A percentile compares a stretch with the other conserved stretches of the same genome.
These are phyloP conservation scores for Neurospora pannonica DNA, from an alignment of 495 filamentous ascomycete genomes.

Conservation along the genomic window DNA sequence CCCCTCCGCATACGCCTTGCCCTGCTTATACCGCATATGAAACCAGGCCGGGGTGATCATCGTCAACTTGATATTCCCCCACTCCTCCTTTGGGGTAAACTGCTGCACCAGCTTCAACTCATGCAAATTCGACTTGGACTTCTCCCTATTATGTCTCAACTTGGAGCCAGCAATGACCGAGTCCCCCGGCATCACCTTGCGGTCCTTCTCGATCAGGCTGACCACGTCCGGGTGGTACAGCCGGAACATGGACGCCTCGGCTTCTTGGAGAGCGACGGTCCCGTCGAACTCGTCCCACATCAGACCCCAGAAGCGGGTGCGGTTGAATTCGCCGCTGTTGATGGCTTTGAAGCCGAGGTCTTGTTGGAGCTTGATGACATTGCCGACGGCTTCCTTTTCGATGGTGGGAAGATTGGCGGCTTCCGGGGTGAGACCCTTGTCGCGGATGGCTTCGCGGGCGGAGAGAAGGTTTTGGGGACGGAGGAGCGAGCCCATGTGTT, in stretches of 20 bases:
- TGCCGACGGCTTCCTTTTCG: constrained; percentile 58
- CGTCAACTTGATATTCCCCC: constrained; percentile 61
- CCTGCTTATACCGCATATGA: constrained; percentile 63
- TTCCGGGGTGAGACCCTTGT: constrained; percentile 47
- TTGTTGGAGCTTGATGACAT: constrained; percentile 55
- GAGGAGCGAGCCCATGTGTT: constrained; percentile 76
- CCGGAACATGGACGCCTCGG: constrained; percentile 61
- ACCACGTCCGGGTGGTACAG: constrained; percentile 72
- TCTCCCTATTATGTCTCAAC: constrained; percentile 56
- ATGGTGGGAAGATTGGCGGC: constrained; percentile 40
- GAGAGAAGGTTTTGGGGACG: constrained; percentile 60
- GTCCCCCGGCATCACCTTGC: constrained; percentile 64
- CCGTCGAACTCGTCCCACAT: constrained; percentile 72
- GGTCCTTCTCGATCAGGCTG: constrained; percentile 48
- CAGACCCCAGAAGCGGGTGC: constrained; percentile 54
- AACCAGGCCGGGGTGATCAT: constrained; percentile 64
- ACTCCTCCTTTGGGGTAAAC: constrained; percentile 46
- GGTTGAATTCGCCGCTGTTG: constrained; percentile 68
- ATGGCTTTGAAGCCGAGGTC: constrained; percentile 59
- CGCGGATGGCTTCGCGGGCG: constrained; percentile 47
- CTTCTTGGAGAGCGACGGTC: constrained; percentile 49
- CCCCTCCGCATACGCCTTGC: constrained; percentile 54
- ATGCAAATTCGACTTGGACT: constrained; percentile 56
- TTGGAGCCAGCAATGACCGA: constrained; percentile 65
- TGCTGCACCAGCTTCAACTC: constrained; percentile 59